A percentile compares a stretch with the other conserved stretches of the same genome.
These are phyloP conservation scores for Aspergillus latus DNA, from an alignment of 2,329 filamentous ascomycete species.

Conservation along the genomic window DNA sequence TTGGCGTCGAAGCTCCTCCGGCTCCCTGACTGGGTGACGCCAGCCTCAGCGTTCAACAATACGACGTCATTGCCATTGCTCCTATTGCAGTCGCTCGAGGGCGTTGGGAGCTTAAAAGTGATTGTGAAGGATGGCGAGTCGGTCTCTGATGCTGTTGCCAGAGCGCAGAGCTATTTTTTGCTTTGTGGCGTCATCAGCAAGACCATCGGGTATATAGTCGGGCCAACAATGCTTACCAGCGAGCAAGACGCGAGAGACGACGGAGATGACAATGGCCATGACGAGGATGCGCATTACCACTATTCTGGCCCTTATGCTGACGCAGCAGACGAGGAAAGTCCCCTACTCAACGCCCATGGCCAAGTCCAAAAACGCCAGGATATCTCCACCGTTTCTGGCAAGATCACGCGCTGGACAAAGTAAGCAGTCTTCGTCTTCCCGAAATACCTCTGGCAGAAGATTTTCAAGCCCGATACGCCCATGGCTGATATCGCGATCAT, in stretches of 20 bases:
- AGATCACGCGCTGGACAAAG: background rate
- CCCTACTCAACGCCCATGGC: constrained; percentile 48
- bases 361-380: no score
- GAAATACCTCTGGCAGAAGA: constrained; percentile 32
- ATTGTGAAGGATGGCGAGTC: constrained; percentile 49
- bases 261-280: constrained; percentile 4
- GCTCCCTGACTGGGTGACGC: constrained; percentile 55
- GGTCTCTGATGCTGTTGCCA: constrained; percentile 51
- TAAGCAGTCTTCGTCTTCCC: constrained; percentile 32
- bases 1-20: constrained; percentile 47
- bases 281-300: constrained; percentile 13
- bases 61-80: constrained; percentile 56
- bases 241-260: constrained; percentile 27
- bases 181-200: constrained; percentile 65
- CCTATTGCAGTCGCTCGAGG: constrained; percentile 52
- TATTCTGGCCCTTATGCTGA: background rate
- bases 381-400: background rate
- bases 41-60: constrained; percentile 59
- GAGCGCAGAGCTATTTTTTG: constrained; percentile 66
- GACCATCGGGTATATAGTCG: constrained; percentile 64
- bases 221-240: constrained; percentile 57
- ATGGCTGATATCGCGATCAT: constrained; percentile 64
- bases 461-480: constrained; percentile 44
- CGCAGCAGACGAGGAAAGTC: constrained; percentile 49
- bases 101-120: constrained; percentile 57